Base-by-base conservation (phyloP, 306 rosid genomes). In the Fagus crenata region DNA sequence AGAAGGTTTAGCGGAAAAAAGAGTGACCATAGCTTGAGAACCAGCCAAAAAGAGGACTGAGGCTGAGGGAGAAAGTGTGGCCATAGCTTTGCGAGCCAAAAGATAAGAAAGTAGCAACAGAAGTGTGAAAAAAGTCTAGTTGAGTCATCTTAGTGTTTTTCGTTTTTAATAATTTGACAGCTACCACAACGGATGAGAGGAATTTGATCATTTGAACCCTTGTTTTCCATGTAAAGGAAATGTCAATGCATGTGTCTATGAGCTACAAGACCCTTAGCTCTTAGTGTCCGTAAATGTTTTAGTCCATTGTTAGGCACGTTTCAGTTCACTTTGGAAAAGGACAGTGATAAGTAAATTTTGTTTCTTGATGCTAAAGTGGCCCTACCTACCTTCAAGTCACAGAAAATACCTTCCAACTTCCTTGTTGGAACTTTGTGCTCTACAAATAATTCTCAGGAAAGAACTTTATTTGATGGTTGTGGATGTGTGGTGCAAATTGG, bases 401-500 rank as follows among this genome's bases (percentile, higher is more conserved):
- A 37, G 37, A 6, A 67, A 39, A 31, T 43, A 39, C 67, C 40
- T 41, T 53, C 54, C 56, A 40, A 36, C 53, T 73, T 63, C 9
- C 39, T n/a, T 78, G 15, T 4, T 32, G 32, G 63, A 7, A 6
- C 63, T 56, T 56, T 56, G 63, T 18, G 63, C 63, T 6, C 54
- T 63, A 37, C 72, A 53, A 22, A 60, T 37, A 53, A n/a, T 60
- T 13, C 14, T 3, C 36, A 35, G 14, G 72, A 32, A 55, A 32
- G 14, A 5, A 53, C 17, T 22, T 12, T 77, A 2, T 59, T 35
- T 78, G 40, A 31, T 40, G 41, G 33, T 15, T 5, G 43, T 69
- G 13, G 68, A 41, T 76, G 78, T 74, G 78, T 18, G 78, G 81
- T 75, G 72, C 3, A 71, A 64, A 54, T 53, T 59, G 43, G 40